Conservation (phyloP, 805 yeast genomes). For the Wickerhamiella brachini region DNA sequence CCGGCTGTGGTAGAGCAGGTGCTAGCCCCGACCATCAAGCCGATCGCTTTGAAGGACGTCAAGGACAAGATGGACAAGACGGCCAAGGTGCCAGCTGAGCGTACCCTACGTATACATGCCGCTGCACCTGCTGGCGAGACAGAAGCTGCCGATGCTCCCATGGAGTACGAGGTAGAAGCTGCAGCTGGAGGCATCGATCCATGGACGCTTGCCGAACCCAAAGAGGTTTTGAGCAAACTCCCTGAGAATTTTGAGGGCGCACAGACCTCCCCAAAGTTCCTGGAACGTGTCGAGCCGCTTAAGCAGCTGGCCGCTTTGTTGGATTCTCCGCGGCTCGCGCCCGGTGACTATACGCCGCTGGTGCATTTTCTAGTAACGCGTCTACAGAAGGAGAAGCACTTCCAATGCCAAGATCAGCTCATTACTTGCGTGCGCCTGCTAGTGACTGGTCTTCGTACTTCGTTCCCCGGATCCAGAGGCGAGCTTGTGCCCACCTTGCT, state of each 20-base stretch:
- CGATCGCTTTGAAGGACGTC: slow-evolving; percentile 82
- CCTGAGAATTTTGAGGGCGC: slow-evolving; percentile 48
- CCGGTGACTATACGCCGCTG: slow-evolving; percentile 54
- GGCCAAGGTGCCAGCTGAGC: slow-evolving; percentile 18
- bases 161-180: slow-evolving; percentile 20
- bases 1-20: slow-evolving; percentile 42
- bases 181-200: slow-evolving; percentile 40
- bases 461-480: slow-evolving; percentile 12
- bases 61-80: slow-evolving; percentile 49
- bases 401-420: slow-evolving; percentile 71
- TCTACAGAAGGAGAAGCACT: slow-evolving; percentile 67
- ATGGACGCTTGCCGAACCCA: slow-evolving; percentile 55
- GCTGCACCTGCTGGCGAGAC: slow-evolving; percentile 7
- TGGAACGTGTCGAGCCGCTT: slow-evolving; percentile 75
- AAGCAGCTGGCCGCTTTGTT: slow-evolving; percentile 37
- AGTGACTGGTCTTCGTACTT: slow-evolving; percentile 53
- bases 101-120: not conserved
- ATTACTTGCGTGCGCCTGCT: slow-evolving; percentile 49
- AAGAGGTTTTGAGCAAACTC: slow-evolving; percentile 47
- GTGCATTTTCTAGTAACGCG: slow-evolving; percentile 52
- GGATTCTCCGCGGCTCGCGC: slow-evolving; percentile 37
- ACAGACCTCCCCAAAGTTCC: slow-evolving; percentile 65
- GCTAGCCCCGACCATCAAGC: slow-evolving; percentile 56
- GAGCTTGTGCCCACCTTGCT: slow-evolving; percentile 47
- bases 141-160: slow-evolving; percentile 8